These are phyloP conservation scores for Saccharomycopsis synnaedendra DNA, from an alignment of 805 yeast species.

Conservation along the genomic window DNA sequence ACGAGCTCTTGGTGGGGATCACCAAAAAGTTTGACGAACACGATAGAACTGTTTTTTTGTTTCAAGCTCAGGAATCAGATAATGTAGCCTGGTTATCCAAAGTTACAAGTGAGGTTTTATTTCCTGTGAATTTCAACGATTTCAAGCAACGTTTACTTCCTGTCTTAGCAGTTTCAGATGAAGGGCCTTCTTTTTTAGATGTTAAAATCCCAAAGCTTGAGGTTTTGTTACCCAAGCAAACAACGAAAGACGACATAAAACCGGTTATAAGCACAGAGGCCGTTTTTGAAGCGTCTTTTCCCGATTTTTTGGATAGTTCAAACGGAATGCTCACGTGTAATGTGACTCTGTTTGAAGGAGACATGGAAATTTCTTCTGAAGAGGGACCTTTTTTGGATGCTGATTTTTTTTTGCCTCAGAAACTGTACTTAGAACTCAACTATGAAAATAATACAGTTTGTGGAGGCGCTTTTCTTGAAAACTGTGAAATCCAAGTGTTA, in stretches of 20 bases:
- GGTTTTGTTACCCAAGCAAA: constrained; percentile 5
- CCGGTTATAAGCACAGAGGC: background rate
- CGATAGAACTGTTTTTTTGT: background rate
- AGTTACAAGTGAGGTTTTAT: background rate
- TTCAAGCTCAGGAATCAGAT: constrained; percentile 2
- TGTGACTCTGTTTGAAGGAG: background rate
- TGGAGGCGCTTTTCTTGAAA: too few species aligned
- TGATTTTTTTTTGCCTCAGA: background rate
- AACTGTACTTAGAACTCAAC: background rate
- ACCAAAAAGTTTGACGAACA: background rate
- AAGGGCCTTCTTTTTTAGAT: background rate
- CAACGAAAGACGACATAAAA: background rate
- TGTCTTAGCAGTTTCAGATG: background rate
- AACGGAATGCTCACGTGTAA: background rate
- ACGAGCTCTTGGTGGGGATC: background rate
- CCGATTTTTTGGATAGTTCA: background rate
- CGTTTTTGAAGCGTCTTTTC: background rate
- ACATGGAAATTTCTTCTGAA: background rate
- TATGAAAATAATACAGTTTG: too few species aligned
- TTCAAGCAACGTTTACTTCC: background rate
- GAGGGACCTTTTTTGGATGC: background rate
- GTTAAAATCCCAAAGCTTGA: background rate
- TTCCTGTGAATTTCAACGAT: constrained; percentile 5
- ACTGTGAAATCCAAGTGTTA: too few species aligned
- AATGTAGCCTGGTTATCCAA: constrained; percentile 10